Evolutionary conservation across 176 grass and related monocot genomes (phyloP).

Genomic region (Dendrocalamus sinicus): DNA sequence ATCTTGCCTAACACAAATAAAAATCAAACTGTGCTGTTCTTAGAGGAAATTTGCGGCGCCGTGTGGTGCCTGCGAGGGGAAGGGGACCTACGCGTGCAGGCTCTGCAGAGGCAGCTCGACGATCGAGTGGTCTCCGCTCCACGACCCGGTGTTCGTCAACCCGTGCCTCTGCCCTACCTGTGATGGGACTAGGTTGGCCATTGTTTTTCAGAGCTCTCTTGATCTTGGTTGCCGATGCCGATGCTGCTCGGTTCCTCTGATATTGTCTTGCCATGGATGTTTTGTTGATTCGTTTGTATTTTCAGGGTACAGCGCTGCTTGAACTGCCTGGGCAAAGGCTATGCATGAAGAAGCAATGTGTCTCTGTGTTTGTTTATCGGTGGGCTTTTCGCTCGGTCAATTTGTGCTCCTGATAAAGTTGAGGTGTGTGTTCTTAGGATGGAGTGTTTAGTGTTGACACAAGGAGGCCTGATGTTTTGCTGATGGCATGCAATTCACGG

Average conservation of each 20-base stretch:
- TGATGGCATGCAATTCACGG: neutral
- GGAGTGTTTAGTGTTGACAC: neutral
- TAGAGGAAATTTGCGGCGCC: constrained; percentile 72
- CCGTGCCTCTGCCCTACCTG: constrained; percentile 95
- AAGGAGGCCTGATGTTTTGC: neutral
- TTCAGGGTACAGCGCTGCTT: constrained; percentile 81
- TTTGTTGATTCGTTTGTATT: constrained; percentile 7
- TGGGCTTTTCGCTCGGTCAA: neutral
- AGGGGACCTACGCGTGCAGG: constrained; percentile 83
- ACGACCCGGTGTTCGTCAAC: constrained; percentile 85
- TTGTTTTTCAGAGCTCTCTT: neutral
- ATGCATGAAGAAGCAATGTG: constrained; percentile 45
- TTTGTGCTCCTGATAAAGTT: neutral
- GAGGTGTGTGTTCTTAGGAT: constrained; percentile 11
- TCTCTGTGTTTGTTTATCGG: neutral
- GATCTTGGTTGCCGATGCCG: neutral
- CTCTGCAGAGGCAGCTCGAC: constrained; percentile 72
- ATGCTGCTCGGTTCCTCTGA: neutral
- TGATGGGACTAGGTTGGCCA: constrained; percentile 68
- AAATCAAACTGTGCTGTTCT: neutral
- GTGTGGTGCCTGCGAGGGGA: constrained; percentile 78
- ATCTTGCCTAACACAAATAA: neutral
- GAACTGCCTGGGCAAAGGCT: constrained; percentile 83
- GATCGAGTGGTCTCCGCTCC: constrained; percentile 85
- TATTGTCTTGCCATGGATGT: neutral